These are phyloP conservation scores for Amesomyces nigricolor DNA, from an alignment of 2,329 filamentous ascomycete species.

Conservation along the genomic window DNA sequence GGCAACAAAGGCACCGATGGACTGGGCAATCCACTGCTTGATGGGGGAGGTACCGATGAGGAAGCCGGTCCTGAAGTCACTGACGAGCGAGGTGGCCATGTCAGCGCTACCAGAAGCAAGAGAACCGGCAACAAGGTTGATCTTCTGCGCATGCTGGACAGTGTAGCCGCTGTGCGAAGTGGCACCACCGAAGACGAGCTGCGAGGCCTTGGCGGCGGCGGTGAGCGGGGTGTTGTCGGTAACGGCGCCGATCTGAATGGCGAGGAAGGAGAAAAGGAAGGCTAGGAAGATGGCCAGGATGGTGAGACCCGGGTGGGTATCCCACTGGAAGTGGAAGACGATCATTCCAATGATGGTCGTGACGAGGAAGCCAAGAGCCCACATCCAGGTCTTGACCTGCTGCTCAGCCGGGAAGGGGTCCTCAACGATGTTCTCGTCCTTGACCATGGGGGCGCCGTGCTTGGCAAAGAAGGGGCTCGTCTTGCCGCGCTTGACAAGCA, in stretches of 20 bases:
- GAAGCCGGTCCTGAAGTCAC: conserved; percentile 64
- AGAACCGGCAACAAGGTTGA: conserved; percentile 60
- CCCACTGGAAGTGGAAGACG: conserved; percentile 46
- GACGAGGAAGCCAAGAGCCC: conserved; percentile 42
- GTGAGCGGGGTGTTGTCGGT: conserved; percentile 60
- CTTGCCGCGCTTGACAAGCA: conserved; percentile 38
- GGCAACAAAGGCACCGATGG: conserved; percentile 56
- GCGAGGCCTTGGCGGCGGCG: conserved; percentile 61
- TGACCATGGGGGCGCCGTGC: conserved; percentile 31
- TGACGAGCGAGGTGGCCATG: conserved; percentile 48
- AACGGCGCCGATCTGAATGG: conserved; percentile 55
- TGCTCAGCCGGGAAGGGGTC: conserved; percentile 44
- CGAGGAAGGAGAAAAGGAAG: conserved; percentile 57
- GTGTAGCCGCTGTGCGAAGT: conserved; percentile 50
- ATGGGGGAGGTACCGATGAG: conserved; percentile 58
- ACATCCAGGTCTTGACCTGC: conserved; percentile 50
- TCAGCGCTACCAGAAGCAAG: conserved; percentile 52
- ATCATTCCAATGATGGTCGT: conserved; percentile 48
- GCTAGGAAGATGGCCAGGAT: conserved; percentile 51
- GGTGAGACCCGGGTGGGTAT: conserved; percentile 52
- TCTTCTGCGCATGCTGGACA: conserved; percentile 49
- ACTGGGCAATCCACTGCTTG: conserved; percentile 62
- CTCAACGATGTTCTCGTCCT: conserved; percentile 36
- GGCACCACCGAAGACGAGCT: conserved; percentile 61
- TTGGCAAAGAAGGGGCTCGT: conserved; percentile 38